Evolutionary conservation across 257 asterid species (phyloP), one percentile per base, ranked within the genome.

Genomic region (Plantago elongata): DNA sequence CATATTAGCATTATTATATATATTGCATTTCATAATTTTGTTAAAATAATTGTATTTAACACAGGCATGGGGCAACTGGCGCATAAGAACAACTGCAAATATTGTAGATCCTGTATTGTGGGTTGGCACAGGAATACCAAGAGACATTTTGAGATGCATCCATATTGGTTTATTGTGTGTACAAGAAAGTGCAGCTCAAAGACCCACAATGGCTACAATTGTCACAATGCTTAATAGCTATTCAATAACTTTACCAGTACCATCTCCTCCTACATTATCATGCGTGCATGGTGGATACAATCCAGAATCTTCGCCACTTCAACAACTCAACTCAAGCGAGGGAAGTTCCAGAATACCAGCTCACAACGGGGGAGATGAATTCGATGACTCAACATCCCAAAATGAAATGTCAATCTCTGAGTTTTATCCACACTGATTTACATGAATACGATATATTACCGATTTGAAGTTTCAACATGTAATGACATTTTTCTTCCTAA

Each of bases 121-220:
- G 16, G 58, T 11, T 27, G 58, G 38, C 5, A 17, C 37, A 17
- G 30, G 30, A 9, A 52, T 52, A 13, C 38, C 14, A 52, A 10
- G 38, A 52, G 58, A 52, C 40, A 29, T 22, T 52, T 11, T 22
- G 29, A 52, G 58, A 52, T 17, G 37, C 30, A 52, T 52, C n/a
- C 58, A 52, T 29, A 52, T 52, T 0, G 58, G 40, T 13, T 0
- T 54, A 34, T 9, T 54, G 44, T 54, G 60, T 34, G n/a, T 54
- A 11, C 60, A 54, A 15, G 54, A 34, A 55, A 65, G 44, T 27
- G 55, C 46, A 29, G 47, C 27, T 11, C 46, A 65, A 9, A 47
- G 64, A 15, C 64, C 70, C 3, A 47, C 57, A 7, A 66, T 56
- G 64, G 70, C 64, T n/a, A 44, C 64, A 1, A 57, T 66, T 37